Conservation (phyloP, 306 rosid genomes). For the Vicia faba region DNA sequence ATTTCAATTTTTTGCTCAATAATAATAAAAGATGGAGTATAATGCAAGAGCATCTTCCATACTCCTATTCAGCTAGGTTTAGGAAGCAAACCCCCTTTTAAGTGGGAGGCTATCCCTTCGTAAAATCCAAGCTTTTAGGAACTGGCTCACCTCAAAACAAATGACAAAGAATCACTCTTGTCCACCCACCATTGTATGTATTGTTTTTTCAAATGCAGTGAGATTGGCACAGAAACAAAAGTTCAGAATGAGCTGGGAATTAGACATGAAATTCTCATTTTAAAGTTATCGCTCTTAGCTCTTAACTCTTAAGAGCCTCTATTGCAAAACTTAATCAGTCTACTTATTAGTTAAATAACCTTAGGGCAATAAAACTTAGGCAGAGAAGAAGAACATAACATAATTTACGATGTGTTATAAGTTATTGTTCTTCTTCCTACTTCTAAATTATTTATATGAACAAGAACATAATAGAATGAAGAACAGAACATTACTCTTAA, state of each 20-base stretch:
- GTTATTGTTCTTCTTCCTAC: too few relatives aligned
- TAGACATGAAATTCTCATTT: constrained; percentile 4
- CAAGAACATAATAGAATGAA: too few relatives aligned
- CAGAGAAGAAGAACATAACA: too few relatives aligned
- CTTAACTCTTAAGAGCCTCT: too few relatives aligned
- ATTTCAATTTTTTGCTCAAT: constrained; percentile 14
- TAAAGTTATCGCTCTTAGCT: constrained; percentile 5
- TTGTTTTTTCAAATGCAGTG: not conserved
- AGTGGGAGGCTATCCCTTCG: constrained; percentile 12
- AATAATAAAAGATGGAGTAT: constrained; percentile 5
- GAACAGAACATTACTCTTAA: too few relatives aligned
- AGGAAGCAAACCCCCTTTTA: constrained; percentile 9
- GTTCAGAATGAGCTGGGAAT: constrained; percentile 6
- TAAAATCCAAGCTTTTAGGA: constrained; percentile 11
- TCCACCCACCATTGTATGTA: constrained; percentile 19
- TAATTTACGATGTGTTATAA: too few relatives aligned
- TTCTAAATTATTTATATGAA: too few relatives aligned
- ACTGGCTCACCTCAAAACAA: constrained; percentile 24
- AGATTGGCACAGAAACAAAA: constrained; percentile 1
- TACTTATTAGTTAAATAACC: too few relatives aligned
- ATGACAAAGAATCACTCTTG: constrained; percentile 4
- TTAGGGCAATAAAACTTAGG: too few relatives aligned
- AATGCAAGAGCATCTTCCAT: not conserved
- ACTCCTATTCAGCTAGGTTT: not conserved
- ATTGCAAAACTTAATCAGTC: too few relatives aligned